Percentiles rank a stretch among this genome's conserved stretches.
phyloP scores from a whole-genome alignment of 129 eudicot genomes.

The Kitagawia praeruptora region DNA sequence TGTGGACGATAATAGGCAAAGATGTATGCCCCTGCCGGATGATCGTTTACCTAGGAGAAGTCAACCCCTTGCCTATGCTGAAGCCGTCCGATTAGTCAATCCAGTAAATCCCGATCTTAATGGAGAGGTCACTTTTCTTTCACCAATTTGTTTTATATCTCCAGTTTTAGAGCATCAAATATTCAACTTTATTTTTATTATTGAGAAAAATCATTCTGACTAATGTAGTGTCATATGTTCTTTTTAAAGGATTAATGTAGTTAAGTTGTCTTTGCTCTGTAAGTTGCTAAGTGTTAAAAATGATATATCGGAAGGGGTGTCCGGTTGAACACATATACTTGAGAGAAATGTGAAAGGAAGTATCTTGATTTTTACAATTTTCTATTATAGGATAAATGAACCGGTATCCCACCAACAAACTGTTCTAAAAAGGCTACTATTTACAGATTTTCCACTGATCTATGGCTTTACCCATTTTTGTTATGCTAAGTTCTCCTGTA shows the following conservation, averaged over 20 bases:
- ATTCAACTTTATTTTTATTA: background rate
- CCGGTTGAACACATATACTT: background rate
- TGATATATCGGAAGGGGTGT: background rate
- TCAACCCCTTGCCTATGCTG: slow-evolving; percentile 67
- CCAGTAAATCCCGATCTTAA: slow-evolving; percentile 59
- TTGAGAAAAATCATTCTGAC: background rate
- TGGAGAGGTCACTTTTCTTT: slow-evolving; percentile 64
- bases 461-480: background rate
- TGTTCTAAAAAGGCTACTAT: background rate
- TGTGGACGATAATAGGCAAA: slow-evolving; percentile 60
- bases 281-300: background rate
- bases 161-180: background rate
- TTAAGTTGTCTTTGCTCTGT: background rate
- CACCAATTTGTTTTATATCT: background rate
- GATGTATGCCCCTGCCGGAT: slow-evolving; percentile 88
- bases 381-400: background rate
- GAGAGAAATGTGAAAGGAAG: background rate
- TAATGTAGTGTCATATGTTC: too few relatives aligned
- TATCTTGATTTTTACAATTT: background rate
- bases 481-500: background rate
- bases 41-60: slow-evolving; percentile 69
- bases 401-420: background rate
- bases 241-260: background rate
- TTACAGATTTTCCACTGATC: background rate
- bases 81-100: slow-evolving; percentile 74